Evolutionary conservation across 139 green algal genomes (phyloP), one percentile per base, ranked within the genome.

Genomic region (Closterium sp.): DNA sequence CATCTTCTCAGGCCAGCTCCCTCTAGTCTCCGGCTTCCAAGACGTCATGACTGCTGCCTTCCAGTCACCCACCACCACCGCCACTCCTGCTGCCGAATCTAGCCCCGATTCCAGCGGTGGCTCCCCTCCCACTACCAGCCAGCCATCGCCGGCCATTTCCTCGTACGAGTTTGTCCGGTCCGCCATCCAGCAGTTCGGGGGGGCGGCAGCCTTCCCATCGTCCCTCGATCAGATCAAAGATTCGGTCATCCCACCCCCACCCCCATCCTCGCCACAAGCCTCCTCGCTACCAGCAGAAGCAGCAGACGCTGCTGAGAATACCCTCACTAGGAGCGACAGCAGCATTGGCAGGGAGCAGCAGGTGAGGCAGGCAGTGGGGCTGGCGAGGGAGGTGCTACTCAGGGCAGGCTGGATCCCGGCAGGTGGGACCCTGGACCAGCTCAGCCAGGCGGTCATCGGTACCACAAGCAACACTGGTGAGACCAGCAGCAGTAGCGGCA

Each of bases 91-190:
- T 28, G 12, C 55, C 55, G 55, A 76, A 16, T 76, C 55, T 19
- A 7, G 16, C 55, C 55, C 55, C 4, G 83, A 21, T 86, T 9
- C 30, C 30, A 32, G 19, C 83, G 30, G 25, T 32, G 83, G 83
- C 83, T 34, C 83, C 3, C 21, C 83, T 34, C 30, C 83, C n/a
- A 23, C 83, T 86, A 86, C 30, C 83, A 86, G 83, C 83, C 83
- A 86, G 25, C 55, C 83, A 3, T 32, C n/a, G 83, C 83, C 83
- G 30, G 83, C 83, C 83, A 86, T 86, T 33, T 86, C 83, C 83
- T 31, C 83, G 30, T 86, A 32, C 83, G 83, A 86, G 83, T 86
- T 86, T 33, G 83, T 86, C 30, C 83, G 83, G 83, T 86, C 83
- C 16, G 83, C 83, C 30, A 32, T 86, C 30, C n/a, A 86, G 83